phyloP scores from a whole-genome alignment of 1,284 basidiomycete genomes.

The Ceraceosorus guamensis region DNA sequence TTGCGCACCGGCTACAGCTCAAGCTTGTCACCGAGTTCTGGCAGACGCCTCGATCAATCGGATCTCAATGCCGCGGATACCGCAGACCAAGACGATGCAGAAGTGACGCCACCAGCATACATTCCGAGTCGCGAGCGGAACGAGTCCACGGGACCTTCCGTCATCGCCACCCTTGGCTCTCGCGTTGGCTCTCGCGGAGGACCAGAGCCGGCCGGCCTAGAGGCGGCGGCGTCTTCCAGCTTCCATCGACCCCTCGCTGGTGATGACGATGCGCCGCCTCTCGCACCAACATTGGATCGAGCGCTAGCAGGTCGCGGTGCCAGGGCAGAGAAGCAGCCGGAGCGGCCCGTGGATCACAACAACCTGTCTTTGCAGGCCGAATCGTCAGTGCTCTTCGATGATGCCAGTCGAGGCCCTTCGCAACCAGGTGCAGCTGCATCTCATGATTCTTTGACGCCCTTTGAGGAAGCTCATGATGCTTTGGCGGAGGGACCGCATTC shows the following conservation, averaged over 20 bases:
- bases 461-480: background rate
- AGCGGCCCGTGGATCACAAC: background rate
- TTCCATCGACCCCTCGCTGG: conserved; percentile 5
- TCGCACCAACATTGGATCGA: background rate
- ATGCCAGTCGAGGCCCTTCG: background rate
- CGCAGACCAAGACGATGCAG: conserved; percentile 17
- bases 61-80: conserved; percentile 30
- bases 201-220: conserved; percentile 13
- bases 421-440: background rate
- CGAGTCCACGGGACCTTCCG: background rate
- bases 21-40: no score
- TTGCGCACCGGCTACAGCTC: no score
- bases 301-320: background rate
- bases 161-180: conserved; percentile 7
- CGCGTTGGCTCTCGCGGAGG: conserved; percentile 14
- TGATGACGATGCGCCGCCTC: background rate
- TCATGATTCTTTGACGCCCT: background rate
- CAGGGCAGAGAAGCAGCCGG: background rate
- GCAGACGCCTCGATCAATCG: conserved; percentile 23
- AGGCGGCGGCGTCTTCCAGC: background rate
- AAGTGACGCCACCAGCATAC: conserved; percentile 31
- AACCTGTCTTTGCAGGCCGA: background rate
- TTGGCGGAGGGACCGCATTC: conserved; percentile 6
- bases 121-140: conserved; percentile 20
- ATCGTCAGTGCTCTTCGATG: background rate